Evolutionary conservation across 305 asterid genomes (phyloP), one percentile per base, ranked within the genome.

Genomic region (Fraxinus latifolia): DNA sequence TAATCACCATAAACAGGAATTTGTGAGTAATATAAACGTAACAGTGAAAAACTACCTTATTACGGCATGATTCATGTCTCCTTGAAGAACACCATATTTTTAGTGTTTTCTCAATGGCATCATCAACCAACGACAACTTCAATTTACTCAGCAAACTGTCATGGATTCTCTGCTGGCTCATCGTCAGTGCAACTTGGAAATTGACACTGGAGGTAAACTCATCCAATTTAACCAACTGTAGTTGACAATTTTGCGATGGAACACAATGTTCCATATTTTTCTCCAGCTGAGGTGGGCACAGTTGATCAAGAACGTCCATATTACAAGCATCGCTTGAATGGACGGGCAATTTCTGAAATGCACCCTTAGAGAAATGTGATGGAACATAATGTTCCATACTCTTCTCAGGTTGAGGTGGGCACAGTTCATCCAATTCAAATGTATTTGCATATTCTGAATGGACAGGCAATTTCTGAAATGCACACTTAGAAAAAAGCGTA

Each of bases 91-190:
- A 81, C 79, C 78, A 79, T 27, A 77, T 78, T 75, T 5, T 39
- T 79, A 89, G 74, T 80, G 87, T 83, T 81, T 85, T 89, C 70
- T 87, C 86, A 80, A 91, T 83, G 76, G 84, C 87, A 84, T 86
- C 87, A 82, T 93, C 91, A 58, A 90, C 85, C 77, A 85, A 88
- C 76, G 80, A 79, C 29, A 79, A 74, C 83, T 89, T 88, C 90
- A 91, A 84, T 82, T 88, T 87, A 53, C 86, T 85, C 82, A 92
- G 87, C 80, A 93, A 93, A 83, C 85, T 80, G 47, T 94, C 92
- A 70, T 93, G 88, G 83, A 96, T 81, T 89, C 85, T 89, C 86
- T 78, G 84, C 84, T 95, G 94, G 89, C 87, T 90, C 79, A 86
- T 84, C 86, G 91, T 88, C 91, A 95, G 83, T 84, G 89, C 89